These are phyloP conservation scores for Pseudogymnoascus sp. DNA, from an alignment of 2,329 filamentous ascomycete genomes.

Conservation along the genomic window DNA sequence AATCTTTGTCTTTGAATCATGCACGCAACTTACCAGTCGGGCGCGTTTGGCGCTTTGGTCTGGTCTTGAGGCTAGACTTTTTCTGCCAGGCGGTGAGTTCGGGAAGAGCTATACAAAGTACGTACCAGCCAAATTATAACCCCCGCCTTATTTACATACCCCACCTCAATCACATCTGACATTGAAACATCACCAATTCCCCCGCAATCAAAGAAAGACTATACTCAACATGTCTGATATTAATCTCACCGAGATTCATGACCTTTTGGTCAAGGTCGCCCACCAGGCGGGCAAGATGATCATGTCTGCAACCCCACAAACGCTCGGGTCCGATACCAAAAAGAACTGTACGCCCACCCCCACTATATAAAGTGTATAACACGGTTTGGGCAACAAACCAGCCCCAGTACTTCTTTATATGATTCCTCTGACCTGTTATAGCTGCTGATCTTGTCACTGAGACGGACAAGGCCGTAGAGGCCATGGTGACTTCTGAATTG, in stretches of 20 bases:
- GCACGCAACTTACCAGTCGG: neutral
- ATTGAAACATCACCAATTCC: neutral
- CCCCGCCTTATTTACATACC: constrained; percentile 5
- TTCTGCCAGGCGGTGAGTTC: constrained; percentile 11
- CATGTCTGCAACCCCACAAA: constrained; percentile 50
- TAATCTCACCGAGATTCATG: constrained; percentile 54
- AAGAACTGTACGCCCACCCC: constrained; percentile 45
- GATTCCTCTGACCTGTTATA: constrained; percentile 26
- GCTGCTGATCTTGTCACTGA: constrained; percentile 64
- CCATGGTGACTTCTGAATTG: constrained; percentile 50
- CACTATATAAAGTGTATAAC: neutral
- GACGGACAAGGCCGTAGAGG: constrained; percentile 58
- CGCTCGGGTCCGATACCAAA: constrained; percentile 53
- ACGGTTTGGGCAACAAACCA: neutral
- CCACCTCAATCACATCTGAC: neutral
- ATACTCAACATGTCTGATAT: constrained; percentile 42
- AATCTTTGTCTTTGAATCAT: constrained; percentile 4
- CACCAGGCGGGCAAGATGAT: constrained; percentile 61
- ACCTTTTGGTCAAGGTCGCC: constrained; percentile 53
- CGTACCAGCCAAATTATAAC: neutral
- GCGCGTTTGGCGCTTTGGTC: neutral
- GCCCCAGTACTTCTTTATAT: neutral
- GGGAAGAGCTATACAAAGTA: neutral
- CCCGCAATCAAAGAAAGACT: neutral
- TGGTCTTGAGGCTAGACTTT: constrained; percentile 5